A percentile compares a stretch with the other conserved stretches of the same genome.
Evolutionary conservation across 2,329 filamentous ascomycete species (phyloP).

Genomic region (Verticillium longisporum): DNA sequence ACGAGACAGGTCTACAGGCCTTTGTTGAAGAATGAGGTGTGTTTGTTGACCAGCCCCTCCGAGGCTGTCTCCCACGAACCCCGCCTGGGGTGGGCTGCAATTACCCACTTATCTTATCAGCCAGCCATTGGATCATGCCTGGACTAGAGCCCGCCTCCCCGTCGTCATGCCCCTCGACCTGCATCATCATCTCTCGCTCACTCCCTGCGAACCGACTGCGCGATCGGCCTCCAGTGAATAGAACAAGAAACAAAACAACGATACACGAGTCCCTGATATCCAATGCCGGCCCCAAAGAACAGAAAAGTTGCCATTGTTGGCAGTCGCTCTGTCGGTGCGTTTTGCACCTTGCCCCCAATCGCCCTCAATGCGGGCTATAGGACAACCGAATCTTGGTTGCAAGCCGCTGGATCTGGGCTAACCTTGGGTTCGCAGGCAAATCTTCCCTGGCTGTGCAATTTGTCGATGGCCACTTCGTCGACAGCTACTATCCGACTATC

Average conservation of each 20-base stretch:
- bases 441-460: conserved; percentile 95
- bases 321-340: conserved; percentile 72
- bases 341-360: not conserved
- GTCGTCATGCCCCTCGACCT: not conserved
- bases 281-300: conserved; percentile 74
- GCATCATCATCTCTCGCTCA: not conserved
- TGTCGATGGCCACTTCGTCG: conserved; percentile 96
- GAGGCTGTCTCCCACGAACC: not conserved
- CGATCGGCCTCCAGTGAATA: not conserved
- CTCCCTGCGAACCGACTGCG: not conserved
- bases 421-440: conserved; percentile 59
- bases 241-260: not conserved
- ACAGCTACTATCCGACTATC: conserved; percentile 98
- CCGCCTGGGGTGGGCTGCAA: not conserved
- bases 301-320: conserved; percentile 94
- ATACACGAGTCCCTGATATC: not conserved
- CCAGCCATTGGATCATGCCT: not conserved
- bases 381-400: too few species aligned
- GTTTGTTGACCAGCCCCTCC: too few species aligned
- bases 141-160: not conserved
- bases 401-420: not conserved
- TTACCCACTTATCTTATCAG: not conserved
- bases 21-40: too few species aligned
- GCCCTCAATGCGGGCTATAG: not conserved
- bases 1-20: too few species aligned